Evolutionary conservation across 208 protist genomes (phyloP).

Genomic region (Leishmania mexicana): DNA sequence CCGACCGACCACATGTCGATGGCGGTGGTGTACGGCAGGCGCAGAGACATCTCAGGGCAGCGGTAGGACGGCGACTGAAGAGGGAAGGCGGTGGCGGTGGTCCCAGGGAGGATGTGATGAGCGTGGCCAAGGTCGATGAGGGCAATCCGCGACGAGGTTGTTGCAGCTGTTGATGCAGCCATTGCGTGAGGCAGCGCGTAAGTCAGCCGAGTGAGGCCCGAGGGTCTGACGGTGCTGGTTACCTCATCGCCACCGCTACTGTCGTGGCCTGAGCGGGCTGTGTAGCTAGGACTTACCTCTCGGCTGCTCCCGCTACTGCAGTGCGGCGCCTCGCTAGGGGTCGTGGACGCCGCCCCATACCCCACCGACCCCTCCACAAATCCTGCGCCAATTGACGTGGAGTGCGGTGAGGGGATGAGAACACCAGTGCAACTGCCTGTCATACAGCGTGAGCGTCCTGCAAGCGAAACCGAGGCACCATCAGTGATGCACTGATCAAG

Average conservation of each 20-base stretch:
- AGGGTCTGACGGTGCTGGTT: constrained; percentile 1
- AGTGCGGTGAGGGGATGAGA: not conserved
- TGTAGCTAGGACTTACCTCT: not conserved
- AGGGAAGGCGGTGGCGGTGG: constrained; percentile 93
- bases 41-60: constrained; percentile 93
- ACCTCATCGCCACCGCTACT: constrained; percentile 7
- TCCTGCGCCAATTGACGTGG: not conserved
- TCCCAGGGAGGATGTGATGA: constrained; percentile 55
- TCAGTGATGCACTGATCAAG: not conserved
- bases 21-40: constrained; percentile 55
- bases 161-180: not conserved
- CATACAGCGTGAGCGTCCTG: not conserved
- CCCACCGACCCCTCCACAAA: not conserved
- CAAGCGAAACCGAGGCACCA: not conserved
- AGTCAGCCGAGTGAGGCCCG: not conserved
- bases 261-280: not conserved
- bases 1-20: constrained; percentile 80
- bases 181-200: constrained; percentile 9
- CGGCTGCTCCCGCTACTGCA: not conserved
- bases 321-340: not conserved
- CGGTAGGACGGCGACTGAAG: constrained; percentile 97
- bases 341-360: not conserved
- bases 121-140: constrained; percentile 97
- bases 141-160: constrained; percentile 65
- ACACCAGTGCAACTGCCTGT: constrained; percentile 5